Percentiles rank a stretch among this genome's conserved stretches.
phyloP scores from a whole-genome alignment of 768 basidiomycete genomes.

The Exsudoporus frostii region DNA sequence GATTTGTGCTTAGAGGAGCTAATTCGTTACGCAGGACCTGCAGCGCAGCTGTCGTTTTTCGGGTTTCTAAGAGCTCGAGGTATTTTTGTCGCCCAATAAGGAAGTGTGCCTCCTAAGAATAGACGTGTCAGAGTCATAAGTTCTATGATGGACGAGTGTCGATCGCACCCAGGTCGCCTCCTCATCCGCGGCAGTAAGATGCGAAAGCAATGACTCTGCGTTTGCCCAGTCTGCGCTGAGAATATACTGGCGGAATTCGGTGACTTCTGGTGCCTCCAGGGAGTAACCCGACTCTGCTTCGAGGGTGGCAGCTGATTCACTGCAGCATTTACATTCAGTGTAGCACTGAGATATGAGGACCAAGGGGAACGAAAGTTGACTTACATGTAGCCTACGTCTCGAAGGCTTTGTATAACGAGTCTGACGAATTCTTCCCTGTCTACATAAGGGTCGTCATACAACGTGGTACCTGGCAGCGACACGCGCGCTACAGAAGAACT shows the following conservation, averaged over 20 bases:
- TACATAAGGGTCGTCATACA: conserved; percentile 76
- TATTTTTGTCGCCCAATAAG: conserved; percentile 95
- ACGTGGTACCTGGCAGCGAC: conserved; percentile 63
- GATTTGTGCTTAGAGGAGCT: conserved; percentile 74
- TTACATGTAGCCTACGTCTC: conserved; percentile 81
- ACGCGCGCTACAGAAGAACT: conserved; percentile 54
- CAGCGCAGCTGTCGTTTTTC: conserved; percentile 76
- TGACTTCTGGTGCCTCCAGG: conserved; percentile 74
- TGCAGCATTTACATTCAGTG: conserved; percentile 32
- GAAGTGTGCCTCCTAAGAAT: conserved; percentile 71
- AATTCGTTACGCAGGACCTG: conserved; percentile 85
- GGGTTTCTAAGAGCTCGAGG: conserved; percentile 83
- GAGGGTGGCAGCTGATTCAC: conserved; percentile 83
- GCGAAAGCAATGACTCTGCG: conserved; percentile 66
- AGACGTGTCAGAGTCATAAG: conserved; percentile 19
- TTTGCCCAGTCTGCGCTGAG: conserved; percentile 77
- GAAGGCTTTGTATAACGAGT: conserved; percentile 81
- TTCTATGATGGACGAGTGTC: conserved; percentile 23
- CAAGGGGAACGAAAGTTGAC: conserved; percentile 23
- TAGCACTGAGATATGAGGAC: conserved; percentile 7
- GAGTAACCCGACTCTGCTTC: conserved; percentile 92
- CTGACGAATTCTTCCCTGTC: conserved; percentile 91
- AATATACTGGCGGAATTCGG: conserved; percentile 77
- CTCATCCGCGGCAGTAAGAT: conserved; percentile 65
- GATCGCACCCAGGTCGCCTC: conserved; percentile 62